Percentiles rank a stretch among this genome's conserved stretches.
These are phyloP conservation scores for Metschnikowia peoriensis DNA, from an alignment of 805 yeast genomes.

Conservation along the genomic window DNA sequence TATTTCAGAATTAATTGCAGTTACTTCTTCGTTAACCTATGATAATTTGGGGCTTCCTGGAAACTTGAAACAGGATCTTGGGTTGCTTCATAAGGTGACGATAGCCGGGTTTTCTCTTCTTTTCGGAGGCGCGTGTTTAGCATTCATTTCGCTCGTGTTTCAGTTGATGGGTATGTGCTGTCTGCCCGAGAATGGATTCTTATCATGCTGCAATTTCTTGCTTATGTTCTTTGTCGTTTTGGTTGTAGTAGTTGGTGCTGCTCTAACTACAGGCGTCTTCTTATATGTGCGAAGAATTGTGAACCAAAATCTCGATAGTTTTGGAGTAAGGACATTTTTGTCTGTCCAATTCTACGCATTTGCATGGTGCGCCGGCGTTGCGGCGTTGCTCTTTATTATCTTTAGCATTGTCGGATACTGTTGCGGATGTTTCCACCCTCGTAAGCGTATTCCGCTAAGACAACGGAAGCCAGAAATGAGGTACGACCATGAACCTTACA, in stretches of 20 bases:
- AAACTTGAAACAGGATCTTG: conserved; percentile 45
- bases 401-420: conserved; percentile 41
- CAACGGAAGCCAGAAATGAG: conserved; percentile 23
- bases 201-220: conserved; percentile 43
- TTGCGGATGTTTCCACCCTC: conserved; percentile 30
- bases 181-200: conserved; percentile 45
- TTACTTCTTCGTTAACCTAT: conserved; percentile 20
- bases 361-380: conserved; percentile 62
- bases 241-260: conserved; percentile 46
- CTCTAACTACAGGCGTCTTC: conserved; percentile 63
- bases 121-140: conserved; percentile 29
- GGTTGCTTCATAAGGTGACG: conserved; percentile 45
- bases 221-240: conserved; percentile 47
- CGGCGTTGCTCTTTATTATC: conserved; percentile 32
- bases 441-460: not conserved
- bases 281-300: conserved; percentile 47
- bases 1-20: conserved; percentile 10
- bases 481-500: conserved; percentile 15
- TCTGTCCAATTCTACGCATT: conserved; percentile 54
- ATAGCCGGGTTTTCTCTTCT: conserved; percentile 53
- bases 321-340: conserved; percentile 56
- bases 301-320: conserved; percentile 44
- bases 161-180: conserved; percentile 42
- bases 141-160: conserved; percentile 49
- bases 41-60: conserved; percentile 52